A percentile compares a stretch with the other conserved stretches of the same genome.
Conservation (phyloP, 2,329 filamentous ascomycete genomes). For the Didymella segeticola region DNA sequence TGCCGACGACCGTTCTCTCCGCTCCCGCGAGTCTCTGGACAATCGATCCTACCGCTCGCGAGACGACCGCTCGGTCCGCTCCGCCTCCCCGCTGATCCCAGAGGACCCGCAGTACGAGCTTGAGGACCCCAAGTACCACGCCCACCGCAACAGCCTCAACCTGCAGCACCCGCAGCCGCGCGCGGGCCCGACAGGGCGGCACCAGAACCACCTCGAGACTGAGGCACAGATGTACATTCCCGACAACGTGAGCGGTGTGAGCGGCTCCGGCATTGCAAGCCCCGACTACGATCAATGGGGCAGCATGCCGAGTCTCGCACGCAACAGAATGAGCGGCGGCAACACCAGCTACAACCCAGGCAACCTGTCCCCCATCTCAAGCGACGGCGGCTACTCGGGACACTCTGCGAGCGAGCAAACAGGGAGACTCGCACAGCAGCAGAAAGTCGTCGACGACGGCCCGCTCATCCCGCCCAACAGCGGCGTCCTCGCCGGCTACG, state of each 20-base stretch:
- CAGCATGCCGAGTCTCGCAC: conserved; percentile 52
- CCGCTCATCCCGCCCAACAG: conserved; percentile 63
- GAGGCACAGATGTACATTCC: conserved; percentile 72
- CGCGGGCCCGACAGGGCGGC: conserved; percentile 74
- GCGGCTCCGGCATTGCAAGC: conserved; percentile 21
- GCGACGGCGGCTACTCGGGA: conserved; percentile 47
- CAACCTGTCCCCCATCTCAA: conserved; percentile 48
- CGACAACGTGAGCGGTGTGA: conserved; percentile 16
- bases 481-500: conserved; percentile 50
- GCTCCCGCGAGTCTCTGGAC: conserved; percentile 1
- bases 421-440: conserved; percentile 56
- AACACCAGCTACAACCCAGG: conserved; percentile 36
- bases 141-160: conserved; percentile 80
- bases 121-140: conserved; percentile 79
- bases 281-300: conserved; percentile 58
- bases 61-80: conserved; percentile 39
- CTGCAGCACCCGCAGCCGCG: conserved; percentile 81
- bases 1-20: conserved; percentile 4
- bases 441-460: conserved; percentile 63
- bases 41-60: conserved; percentile 16
- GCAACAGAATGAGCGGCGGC: conserved; percentile 48
- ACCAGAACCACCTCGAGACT: conserved; percentile 75
- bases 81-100: conserved; percentile 57
- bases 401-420: conserved; percentile 49
- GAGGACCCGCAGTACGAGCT: conserved; percentile 56